These are phyloP conservation scores for Kwoniella bestiolae DNA, from an alignment of 768 basidiomycete genomes.

Conservation along the genomic window DNA sequence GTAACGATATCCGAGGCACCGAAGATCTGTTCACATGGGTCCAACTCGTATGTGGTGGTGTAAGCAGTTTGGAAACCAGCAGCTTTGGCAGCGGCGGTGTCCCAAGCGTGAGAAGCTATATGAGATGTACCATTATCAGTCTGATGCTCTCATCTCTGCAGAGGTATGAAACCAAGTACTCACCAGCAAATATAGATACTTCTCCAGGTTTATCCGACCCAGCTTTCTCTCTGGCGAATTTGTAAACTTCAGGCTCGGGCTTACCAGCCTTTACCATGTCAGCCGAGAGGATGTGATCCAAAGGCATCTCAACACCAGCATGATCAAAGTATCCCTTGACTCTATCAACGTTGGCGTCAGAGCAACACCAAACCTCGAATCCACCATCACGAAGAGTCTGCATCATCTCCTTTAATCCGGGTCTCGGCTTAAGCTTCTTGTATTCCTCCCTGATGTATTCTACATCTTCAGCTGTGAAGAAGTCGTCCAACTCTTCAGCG, in stretches of 20 bases:
- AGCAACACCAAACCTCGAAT: slow-evolving; percentile 46
- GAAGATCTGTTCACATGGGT: slow-evolving; percentile 40
- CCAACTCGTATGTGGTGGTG: slow-evolving; percentile 44
- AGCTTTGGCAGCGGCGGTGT: slow-evolving; percentile 38
- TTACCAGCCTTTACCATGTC: slow-evolving; percentile 43
- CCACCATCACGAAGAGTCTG: slow-evolving; percentile 39
- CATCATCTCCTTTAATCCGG: slow-evolving; percentile 45
- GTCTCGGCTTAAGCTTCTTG: slow-evolving; percentile 34
- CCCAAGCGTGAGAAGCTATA: slow-evolving; percentile 44
- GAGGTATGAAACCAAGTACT: neutral
- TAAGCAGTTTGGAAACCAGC: slow-evolving; percentile 45
- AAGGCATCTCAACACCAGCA: slow-evolving; percentile 41
- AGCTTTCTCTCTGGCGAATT: slow-evolving; percentile 43
- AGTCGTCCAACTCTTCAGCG: slow-evolving; percentile 27
- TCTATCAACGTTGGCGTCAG: slow-evolving; percentile 42
- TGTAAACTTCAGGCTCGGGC: slow-evolving; percentile 40
- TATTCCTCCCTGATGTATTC: slow-evolving; percentile 40
- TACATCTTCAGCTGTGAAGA: slow-evolving; percentile 39
- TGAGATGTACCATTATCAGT: neutral
- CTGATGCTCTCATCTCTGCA: neutral
- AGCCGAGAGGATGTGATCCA: slow-evolving; percentile 42
- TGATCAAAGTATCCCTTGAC: slow-evolving; percentile 47
- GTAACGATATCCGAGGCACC: slow-evolving; percentile 39
- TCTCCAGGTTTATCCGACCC: slow-evolving; percentile 40
- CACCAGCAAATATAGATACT: slow-evolving; percentile 44